Evolutionary conservation across 2,329 filamentous ascomycete species (phyloP), one percentile per base, ranked within the genome.

Genomic region (Aspergillus eucalypticola): DNA sequence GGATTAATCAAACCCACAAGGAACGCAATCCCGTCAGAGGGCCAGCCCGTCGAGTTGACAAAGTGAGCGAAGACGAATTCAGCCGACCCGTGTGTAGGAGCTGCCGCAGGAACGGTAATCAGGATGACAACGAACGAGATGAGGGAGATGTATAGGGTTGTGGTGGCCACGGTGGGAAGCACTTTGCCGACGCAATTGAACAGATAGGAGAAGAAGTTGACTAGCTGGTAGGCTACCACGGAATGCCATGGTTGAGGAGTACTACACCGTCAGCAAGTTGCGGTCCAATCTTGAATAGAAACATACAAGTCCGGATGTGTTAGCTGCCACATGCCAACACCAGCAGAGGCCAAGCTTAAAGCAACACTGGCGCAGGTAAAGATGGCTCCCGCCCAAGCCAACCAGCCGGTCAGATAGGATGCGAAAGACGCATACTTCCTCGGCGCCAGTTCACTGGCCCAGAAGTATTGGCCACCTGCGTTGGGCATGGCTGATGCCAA

Each of bases 331-430:
- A 82, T 83, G 8, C 83, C 83, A 25, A 84, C 78, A 27, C 78
- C 64, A 0, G 79, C 82, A 63, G 76, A 76, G 3, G 77, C 82
- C 55, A 83, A 69, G 32, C 79, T 78, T 44, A 84, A 65, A 2
- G 82, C 80, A 8, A 84, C 81, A 68, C 80, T 82, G 23, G 83
- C 82, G 63, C 75, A 81, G 7, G 82, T 83, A 63, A 84, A 85
- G 58, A 85, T 79, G 11, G 78, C 76, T 2, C 82, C 82, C 11
- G 81, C 79, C 78, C 81, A 85, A 2, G 80, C 81, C 56, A 84
- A 76, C 76, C 80, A 84, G 6, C 81, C 81, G 1, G 79, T 82
- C 48, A 81, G 58, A 59, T 82, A 83, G 6, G 77, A 79, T 5
- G 79, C 76, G 60, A 82, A 75, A 21, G 77, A 76, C 1, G 78